Percentiles rank a stretch among this genome's conserved stretches.
Evolutionary conservation across 1,139 yeast species (phyloP).

Genomic region (Scheffersomyces cryptocercus): DNA sequence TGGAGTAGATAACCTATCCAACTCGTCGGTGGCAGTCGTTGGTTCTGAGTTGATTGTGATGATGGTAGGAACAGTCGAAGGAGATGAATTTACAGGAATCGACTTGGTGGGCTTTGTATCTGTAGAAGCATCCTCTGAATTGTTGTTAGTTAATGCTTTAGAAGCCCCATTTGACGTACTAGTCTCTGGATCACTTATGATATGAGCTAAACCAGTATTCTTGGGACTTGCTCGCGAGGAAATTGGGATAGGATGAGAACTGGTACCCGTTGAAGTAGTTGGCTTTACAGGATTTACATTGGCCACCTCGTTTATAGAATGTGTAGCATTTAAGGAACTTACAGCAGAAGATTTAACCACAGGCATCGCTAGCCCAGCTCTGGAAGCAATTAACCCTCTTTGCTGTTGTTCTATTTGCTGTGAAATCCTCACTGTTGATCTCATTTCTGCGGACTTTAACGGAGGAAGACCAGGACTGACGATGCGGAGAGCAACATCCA

Average conservation of each 20-base stretch:
- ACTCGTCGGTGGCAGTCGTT: constrained; percentile 9
- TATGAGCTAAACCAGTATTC: not conserved
- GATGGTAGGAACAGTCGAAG: not conserved
- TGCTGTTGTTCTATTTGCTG: constrained; percentile 52
- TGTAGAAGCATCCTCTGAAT: not conserved
- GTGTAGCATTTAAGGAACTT: constrained; percentile 1
- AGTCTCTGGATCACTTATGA: too few relatives aligned
- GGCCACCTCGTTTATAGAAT: not conserved
- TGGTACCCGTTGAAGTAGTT: not conserved
- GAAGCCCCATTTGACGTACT: not conserved
- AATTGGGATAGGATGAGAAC: not conserved
- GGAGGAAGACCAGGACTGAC: constrained; percentile 53
- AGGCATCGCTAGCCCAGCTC: constrained; percentile 13
- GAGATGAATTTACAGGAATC: not conserved
- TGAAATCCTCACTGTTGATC: constrained; percentile 45
- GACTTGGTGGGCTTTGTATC: not conserved
- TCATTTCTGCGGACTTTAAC: constrained; percentile 44
- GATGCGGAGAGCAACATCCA: constrained; percentile 37
- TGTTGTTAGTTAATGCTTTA: not conserved
- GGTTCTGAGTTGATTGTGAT: constrained; percentile 1
- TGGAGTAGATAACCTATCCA: constrained; percentile 25
- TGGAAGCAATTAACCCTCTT: constrained; percentile 44
- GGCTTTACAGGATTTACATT: not conserved
- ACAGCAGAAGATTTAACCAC: constrained; percentile 1
- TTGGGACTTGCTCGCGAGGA: not conserved